Conservation (phyloP, 2,329 filamentous ascomycete species). For the Stachybotrys chartarum region DNA sequence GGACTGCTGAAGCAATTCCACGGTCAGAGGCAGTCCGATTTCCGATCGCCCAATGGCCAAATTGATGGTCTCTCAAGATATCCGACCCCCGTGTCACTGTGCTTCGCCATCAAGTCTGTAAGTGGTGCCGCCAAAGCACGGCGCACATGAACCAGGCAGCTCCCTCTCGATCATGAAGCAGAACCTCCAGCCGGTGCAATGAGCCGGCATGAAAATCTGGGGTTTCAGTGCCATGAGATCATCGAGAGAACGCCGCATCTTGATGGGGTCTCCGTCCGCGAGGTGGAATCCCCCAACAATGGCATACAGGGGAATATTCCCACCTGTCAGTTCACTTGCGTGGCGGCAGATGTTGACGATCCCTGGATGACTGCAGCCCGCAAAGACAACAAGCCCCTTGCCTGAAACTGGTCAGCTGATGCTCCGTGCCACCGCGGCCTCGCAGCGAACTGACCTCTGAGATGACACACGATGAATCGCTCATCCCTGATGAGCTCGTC, state of each 20-base stretch:
- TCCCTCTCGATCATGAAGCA: slow-evolving; percentile 44
- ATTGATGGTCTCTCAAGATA: too few relatives aligned
- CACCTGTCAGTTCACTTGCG: slow-evolving; percentile 27
- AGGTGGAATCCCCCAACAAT: slow-evolving; percentile 48
- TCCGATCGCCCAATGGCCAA: too few relatives aligned
- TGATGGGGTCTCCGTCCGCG: slow-evolving; percentile 33
- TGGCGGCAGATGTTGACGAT: slow-evolving; percentile 44
- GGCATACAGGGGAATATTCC: slow-evolving; percentile 34
- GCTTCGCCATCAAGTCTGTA: slow-evolving; percentile 7
- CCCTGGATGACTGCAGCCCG: slow-evolving; percentile 48
- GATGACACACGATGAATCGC: slow-evolving; percentile 43
- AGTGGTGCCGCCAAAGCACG: slow-evolving; percentile 41
- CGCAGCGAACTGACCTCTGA: slow-evolving; percentile 31
- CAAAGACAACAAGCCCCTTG: slow-evolving; percentile 44
- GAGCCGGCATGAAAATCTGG: slow-evolving; percentile 43
- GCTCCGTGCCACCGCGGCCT: too few relatives aligned
- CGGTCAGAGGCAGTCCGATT: too few relatives aligned
- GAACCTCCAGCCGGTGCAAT: slow-evolving; percentile 49
- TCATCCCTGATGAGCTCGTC: slow-evolving; percentile 46
- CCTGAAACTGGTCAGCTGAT: neutral
- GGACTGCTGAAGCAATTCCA: too few relatives aligned
- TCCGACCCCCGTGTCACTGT: too few relatives aligned
- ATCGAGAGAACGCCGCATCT: slow-evolving; percentile 35
- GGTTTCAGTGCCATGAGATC: slow-evolving; percentile 40
- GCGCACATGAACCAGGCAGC: slow-evolving; percentile 41